Evolutionary conservation across 805 yeast species (phyloP).

Genomic region (Ogataea dorogensis): DNA sequence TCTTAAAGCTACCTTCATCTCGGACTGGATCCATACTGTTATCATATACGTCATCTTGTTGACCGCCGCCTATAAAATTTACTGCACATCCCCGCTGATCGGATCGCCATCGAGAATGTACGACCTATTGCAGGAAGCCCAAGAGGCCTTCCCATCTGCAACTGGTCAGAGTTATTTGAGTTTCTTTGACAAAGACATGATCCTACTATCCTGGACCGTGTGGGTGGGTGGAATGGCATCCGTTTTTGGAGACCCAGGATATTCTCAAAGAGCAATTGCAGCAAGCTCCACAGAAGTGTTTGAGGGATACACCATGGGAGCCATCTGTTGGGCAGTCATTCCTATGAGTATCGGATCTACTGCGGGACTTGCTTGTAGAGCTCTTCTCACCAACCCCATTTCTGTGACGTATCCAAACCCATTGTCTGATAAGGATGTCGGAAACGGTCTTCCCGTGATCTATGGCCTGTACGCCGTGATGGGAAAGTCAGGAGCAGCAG

Average conservation of each 20-base stretch:
- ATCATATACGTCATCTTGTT: conserved; percentile 32
- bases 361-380: conserved; percentile 35
- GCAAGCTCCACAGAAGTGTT: conserved; percentile 37
- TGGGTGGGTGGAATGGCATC: conserved; percentile 39
- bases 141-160: conserved; percentile 24
- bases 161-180: conserved; percentile 39
- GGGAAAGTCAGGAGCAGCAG: conserved; percentile 36
- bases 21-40: conserved; percentile 36
- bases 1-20: conserved; percentile 35
- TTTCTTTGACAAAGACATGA: conserved; percentile 37
- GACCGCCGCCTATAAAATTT: conserved; percentile 17
- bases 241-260: conserved; percentile 39
- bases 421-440: conserved; percentile 32
- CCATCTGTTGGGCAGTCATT: conserved; percentile 25
- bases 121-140: conserved; percentile 23
- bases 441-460: conserved; percentile 34
- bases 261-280: conserved; percentile 41
- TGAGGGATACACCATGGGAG: conserved; percentile 39
- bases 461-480: conserved; percentile 34
- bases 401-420: conserved; percentile 37
- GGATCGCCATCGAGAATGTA: conserved; percentile 26
- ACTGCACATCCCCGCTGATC: conserved; percentile 30
- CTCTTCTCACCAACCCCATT: conserved; percentile 26
- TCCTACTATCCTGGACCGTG: conserved; percentile 36
- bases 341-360: conserved; percentile 37